Evolutionary conservation across 768 basidiomycete genomes (phyloP).

Genomic region (Rhizopogon vulgaris): DNA sequence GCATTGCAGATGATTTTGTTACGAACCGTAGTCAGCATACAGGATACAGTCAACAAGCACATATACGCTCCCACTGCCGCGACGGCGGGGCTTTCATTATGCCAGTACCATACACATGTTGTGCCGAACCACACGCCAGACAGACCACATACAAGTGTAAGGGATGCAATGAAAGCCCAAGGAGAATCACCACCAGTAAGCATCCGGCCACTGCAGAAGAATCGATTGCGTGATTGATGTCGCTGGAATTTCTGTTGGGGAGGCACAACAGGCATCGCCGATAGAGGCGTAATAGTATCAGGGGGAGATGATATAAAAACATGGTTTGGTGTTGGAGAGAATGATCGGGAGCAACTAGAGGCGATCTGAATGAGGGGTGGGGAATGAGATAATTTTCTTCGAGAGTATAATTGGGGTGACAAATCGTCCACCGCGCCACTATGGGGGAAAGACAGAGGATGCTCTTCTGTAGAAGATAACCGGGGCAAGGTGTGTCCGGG

Average conservation of each 20-base stretch:
- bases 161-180: conserved; percentile 68
- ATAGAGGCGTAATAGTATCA: conserved; percentile 25
- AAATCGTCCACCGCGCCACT: conserved; percentile 4
- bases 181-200: conserved; percentile 85
- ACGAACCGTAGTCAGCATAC: conserved; percentile 73
- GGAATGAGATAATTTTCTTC: conserved; percentile 10
- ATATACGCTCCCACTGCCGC: conserved; percentile 61
- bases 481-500: conserved; percentile 8
- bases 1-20: neutral
- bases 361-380: conserved; percentile 21
- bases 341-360: conserved; percentile 16
- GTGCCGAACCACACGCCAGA: conserved; percentile 84
- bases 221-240: conserved; percentile 70
- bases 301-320: conserved; percentile 26
- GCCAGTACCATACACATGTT: conserved; percentile 89
- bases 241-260: conserved; percentile 51
- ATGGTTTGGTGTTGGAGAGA: conserved; percentile 22
- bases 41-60: conserved; percentile 61
- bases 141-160: conserved; percentile 58
- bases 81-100: conserved; percentile 62
- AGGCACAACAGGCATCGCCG: conserved; percentile 25
- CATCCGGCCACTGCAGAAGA: conserved; percentile 65
- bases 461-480: conserved; percentile 13
- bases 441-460: neutral
- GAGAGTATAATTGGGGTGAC: conserved; percentile 5